Conservation (phyloP, 768 basidiomycete genomes). For the Lyophyllum shimeji region DNA sequence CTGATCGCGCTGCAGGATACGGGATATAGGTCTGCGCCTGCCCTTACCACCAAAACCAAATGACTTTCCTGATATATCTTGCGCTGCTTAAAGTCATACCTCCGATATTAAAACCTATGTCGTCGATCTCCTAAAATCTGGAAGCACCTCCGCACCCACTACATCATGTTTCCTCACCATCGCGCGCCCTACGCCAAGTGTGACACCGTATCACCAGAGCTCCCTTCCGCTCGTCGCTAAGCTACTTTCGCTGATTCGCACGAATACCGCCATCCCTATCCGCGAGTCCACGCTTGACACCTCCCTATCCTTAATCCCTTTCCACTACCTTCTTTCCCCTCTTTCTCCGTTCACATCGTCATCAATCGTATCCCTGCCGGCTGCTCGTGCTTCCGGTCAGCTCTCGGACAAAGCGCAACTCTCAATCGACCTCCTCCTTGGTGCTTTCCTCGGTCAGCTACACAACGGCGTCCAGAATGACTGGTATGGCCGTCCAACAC, state of each 20-base stretch:
- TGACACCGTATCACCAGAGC: constrained; percentile 30
- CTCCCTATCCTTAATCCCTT: constrained; percentile 43
- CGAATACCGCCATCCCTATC: constrained; percentile 49
- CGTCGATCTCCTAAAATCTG: constrained; percentile 14
- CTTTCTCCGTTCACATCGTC: constrained; percentile 35
- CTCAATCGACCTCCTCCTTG: constrained; percentile 60
- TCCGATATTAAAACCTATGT: constrained; percentile 18
- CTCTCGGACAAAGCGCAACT: constrained; percentile 38
- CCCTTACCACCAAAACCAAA: not conserved
- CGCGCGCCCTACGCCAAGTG: constrained; percentile 13
- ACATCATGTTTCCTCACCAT: constrained; percentile 31
- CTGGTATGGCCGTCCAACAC: constrained; percentile 61
- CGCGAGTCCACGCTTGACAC: constrained; percentile 48
- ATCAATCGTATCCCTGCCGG: constrained; percentile 35
- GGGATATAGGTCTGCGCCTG: constrained; percentile 16
- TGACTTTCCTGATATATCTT: not conserved
- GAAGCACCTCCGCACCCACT: constrained; percentile 2
- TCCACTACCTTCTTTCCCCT: constrained; percentile 52
- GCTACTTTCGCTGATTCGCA: constrained; percentile 42
- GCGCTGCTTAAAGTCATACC: constrained; percentile 9
- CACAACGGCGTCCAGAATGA: constrained; percentile 72
- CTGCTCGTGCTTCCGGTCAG: constrained; percentile 33
- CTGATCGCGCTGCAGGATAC: constrained; percentile 12
- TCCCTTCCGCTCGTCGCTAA: constrained; percentile 35
- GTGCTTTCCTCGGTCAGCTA: constrained; percentile 58